These are phyloP conservation scores for Bondarzewia mesenterica DNA, from an alignment of 1,284 basidiomycete species.

Conservation along the genomic window DNA sequence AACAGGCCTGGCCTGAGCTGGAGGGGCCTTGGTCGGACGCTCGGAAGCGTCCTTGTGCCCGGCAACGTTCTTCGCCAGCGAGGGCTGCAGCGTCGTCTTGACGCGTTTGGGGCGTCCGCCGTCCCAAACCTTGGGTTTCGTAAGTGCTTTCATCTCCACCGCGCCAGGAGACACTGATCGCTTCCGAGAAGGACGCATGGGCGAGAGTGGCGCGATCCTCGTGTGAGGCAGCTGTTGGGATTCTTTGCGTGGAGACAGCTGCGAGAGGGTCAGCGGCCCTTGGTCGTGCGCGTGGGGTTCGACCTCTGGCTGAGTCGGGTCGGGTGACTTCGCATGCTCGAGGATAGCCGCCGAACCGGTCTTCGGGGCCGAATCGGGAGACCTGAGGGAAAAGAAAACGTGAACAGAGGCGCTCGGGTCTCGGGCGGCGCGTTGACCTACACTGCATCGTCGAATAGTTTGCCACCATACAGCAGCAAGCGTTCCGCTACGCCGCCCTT, in stretches of 20 bases:
- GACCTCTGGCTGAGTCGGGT: neutral
- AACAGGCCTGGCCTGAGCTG: neutral
- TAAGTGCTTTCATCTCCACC: neutral
- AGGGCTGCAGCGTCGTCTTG: constrained; percentile 3
- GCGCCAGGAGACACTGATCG: constrained; percentile 21
- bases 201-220: constrained; percentile 11
- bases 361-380: neutral
- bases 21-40: neutral
- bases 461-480: neutral
- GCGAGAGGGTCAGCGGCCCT: constrained; percentile 9
- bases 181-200: constrained; percentile 28
- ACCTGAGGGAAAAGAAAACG: neutral
- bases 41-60: neutral
- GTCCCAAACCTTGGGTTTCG: neutral
- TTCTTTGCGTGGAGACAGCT: constrained; percentile 11
- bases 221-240: neutral
- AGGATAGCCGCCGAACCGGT: neutral
- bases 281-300: constrained; percentile 6
- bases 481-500: neutral
- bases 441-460: neutral
- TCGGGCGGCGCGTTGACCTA: neutral
- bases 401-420: neutral
- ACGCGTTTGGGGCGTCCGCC: constrained; percentile 2
- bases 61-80: neutral
- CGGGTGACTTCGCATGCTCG: neutral